These are phyloP conservation scores for Chara braunii DNA, from an alignment of 139 green algal genomes.

Conservation along the genomic window DNA sequence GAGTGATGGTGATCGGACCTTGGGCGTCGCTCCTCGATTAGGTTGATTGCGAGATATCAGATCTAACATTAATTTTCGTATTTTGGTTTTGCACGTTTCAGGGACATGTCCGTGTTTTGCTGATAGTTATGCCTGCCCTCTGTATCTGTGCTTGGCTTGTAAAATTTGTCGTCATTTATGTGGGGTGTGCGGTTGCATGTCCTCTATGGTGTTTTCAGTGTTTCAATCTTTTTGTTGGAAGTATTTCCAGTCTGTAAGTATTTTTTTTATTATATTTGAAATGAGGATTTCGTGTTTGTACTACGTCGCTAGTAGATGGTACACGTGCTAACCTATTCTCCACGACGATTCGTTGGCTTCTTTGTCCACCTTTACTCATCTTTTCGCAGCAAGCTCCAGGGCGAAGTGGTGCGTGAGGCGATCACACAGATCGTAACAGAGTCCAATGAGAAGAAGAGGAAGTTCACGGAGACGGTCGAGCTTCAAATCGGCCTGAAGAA, in stretches of 20 bases:
- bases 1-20: background rate
- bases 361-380: conserved; percentile 9
- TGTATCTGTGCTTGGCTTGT: no score
- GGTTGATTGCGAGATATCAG: background rate
- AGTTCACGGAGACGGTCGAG: conserved; percentile 98
- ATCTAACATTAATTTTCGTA: background rate
- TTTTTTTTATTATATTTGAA: background rate
- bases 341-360: background rate
- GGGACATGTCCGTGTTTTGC: no score
- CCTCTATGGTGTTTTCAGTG: background rate
- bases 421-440: conserved; percentile 64
- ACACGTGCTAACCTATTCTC: background rate
- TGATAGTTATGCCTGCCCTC: no score
- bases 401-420: conserved; percentile 41
- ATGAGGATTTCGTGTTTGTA: background rate
- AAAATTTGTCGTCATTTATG: no score
- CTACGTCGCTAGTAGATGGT: background rate
- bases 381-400: conserved; percentile 44
- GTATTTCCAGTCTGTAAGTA: background rate
- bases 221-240: background rate
- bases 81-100: background rate
- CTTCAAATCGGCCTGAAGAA: conserved; percentile 99
- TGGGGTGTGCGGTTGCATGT: no score
- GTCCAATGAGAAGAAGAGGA: conserved; percentile 80
- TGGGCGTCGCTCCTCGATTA: background rate